These are phyloP conservation scores for Scytalidium lignicola DNA, from an alignment of 2,329 filamentous ascomycete species.

Conservation along the genomic window DNA sequence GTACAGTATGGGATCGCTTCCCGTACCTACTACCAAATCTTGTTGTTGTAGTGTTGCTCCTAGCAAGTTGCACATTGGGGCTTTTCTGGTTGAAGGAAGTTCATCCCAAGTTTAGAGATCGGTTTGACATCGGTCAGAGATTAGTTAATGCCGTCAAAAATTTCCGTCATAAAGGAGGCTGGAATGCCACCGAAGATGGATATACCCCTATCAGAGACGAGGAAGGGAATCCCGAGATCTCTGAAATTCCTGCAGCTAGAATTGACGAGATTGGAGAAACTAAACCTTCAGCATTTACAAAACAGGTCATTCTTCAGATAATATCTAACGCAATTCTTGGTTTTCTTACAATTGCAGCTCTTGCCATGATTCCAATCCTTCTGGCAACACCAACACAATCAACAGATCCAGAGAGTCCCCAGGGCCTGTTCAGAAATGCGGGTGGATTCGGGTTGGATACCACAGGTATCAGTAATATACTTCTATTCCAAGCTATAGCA, in stretches of 20 bases:
- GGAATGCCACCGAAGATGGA: background rate
- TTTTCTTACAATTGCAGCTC: background rate
- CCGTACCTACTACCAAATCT: constrained; percentile 86
- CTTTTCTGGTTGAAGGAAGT: background rate
- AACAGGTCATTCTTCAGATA: constrained; percentile 2
- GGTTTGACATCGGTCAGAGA: constrained; percentile 1
- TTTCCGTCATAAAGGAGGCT: background rate
- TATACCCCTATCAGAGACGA: background rate
- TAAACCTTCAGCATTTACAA: background rate
- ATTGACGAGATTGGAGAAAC: background rate
- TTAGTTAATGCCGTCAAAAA: background rate
- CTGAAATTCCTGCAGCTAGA: background rate
- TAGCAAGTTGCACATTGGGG: background rate
- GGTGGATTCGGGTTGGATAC: constrained; percentile 1
- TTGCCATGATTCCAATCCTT: constrained; percentile 1
- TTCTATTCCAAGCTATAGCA: background rate
- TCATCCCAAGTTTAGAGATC: background rate
- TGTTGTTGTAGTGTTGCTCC: constrained; percentile 50
- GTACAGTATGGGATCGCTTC: constrained; percentile 73
- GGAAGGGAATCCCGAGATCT: background rate
- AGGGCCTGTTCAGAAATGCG: background rate
- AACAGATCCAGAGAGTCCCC: background rate
- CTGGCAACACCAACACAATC: background rate
- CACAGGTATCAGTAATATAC: background rate
- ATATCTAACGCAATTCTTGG: background rate